A percentile compares a stretch with the other conserved stretches of the same genome.
Evolutionary conservation across 306 rosid species (phyloP).

Genomic region (Citrullus colocynthis): DNA sequence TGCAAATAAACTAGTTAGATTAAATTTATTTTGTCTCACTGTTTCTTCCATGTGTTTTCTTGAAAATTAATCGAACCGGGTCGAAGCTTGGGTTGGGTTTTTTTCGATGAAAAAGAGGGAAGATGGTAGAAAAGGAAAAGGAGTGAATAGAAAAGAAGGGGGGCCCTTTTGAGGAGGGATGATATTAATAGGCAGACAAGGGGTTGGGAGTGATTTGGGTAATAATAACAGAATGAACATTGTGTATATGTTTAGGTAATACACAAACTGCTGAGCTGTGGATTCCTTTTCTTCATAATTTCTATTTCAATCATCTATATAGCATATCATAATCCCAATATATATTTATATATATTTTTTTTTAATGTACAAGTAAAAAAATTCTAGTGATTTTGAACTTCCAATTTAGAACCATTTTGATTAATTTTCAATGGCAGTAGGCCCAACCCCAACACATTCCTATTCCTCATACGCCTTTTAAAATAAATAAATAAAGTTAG

Average conservation of each 20-base stretch:
- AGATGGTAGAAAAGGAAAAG: too few relatives aligned
- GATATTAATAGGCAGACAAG: background rate
- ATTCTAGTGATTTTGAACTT: background rate
- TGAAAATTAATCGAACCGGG: too few relatives aligned
- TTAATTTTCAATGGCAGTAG: background rate
- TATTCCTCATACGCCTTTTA: too few relatives aligned
- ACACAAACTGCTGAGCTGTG: background rate
- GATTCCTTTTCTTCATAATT: constrained; percentile 1
- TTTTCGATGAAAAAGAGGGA: too few relatives aligned
- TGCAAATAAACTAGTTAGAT: too few relatives aligned
- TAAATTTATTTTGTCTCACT: too few relatives aligned
- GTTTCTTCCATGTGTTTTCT: too few relatives aligned
- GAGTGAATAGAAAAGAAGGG: background rate
- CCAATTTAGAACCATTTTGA: background rate
- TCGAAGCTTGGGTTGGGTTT: too few relatives aligned
- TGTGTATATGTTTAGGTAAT: background rate
- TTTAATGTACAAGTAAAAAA: too few relatives aligned
- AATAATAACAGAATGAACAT: background rate
- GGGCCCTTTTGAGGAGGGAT: background rate
- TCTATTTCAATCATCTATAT: background rate
- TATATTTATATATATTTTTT: background rate
- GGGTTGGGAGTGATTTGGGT: background rate
- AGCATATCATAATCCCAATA: too few relatives aligned
- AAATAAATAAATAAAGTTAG: too few relatives aligned
- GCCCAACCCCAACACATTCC: background rate